Evolutionary conservation across 257 asterid genomes (phyloP), one percentile per base, ranked within the genome.

Genomic region (Linaria vulgaris): DNA sequence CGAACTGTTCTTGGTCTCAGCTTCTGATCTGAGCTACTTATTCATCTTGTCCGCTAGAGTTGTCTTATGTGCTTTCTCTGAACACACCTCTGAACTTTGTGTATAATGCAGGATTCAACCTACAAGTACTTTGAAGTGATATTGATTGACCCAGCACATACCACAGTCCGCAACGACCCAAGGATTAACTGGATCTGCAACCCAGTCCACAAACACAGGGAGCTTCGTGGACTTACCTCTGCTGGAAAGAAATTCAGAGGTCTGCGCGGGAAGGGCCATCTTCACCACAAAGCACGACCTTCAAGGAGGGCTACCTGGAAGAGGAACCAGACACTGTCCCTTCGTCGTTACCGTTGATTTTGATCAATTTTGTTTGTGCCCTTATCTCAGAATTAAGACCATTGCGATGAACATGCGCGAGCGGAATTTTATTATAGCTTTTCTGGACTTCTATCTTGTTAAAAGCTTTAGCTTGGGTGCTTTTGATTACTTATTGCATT

Each of bases 291-390:
- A 10, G 76, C 76, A 3, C 66, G 76, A 21, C 76, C 76, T 20
- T 71, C 76, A 5, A 71, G 76, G 58, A 71, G 76, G 56, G 76
- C 76, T 15, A 71, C 76, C 47, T 71, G 76, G 76, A 71, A 71
- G 71, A 71, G 76, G 71, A 71, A 71, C 71, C 76, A 71, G 10
- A 71, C 71, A 0, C 71, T 57, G 3, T 71, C 76, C 45, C 76
- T 71, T 48, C 78, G 75, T 3, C 75, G 78, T 24, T 76, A 76
- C 3, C 78, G 81, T 59, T 76, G 34, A 76, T 34, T 59, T 27
- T 53, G 25, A 1, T 67, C 24, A 15, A 19, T 6, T 9, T 30
- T 62, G 39, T 56, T 52, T 55, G 56, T 55, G 14, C 55, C 48
- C 4, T 49, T 21, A 23, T 58, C 49, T 3, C 30, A 20, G 60